Conservation (phyloP, 140 eudicot genomes). For the Ambrosia hybrid region DNA sequence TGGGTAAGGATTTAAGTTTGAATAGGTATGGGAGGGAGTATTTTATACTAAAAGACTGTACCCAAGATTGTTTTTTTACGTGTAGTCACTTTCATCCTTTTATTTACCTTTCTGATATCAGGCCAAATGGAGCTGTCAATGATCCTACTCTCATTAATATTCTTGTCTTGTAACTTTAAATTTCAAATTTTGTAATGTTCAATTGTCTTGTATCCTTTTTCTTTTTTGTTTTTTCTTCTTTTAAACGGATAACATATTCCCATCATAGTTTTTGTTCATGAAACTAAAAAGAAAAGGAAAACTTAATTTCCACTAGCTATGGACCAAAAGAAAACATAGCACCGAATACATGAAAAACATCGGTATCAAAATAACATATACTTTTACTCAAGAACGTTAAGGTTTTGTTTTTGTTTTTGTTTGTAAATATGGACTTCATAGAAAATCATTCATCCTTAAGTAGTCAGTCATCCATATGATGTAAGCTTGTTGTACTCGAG, state of each 20-base stretch:
- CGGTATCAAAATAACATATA: too few relatives aligned
- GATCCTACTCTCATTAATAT: slow-evolving; percentile 18
- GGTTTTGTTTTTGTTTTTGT: too few relatives aligned
- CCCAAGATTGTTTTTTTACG: slow-evolving; percentile 24
- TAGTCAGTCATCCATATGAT: too few relatives aligned
- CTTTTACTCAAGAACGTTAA: too few relatives aligned
- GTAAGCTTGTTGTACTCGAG: too few relatives aligned
- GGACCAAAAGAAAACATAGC: background rate
- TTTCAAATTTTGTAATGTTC: slow-evolving; percentile 33
- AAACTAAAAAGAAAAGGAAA: background rate
- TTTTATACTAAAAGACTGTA: slow-evolving; percentile 12
- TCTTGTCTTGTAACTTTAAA: slow-evolving; percentile 3
- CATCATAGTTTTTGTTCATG: background rate
- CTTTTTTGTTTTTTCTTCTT: slow-evolving; percentile 11
- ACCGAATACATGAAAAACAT: too few relatives aligned
- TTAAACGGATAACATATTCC: background rate
- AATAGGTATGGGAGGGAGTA: slow-evolving; percentile 27
- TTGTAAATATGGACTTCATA: too few relatives aligned
- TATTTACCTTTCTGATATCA: slow-evolving; percentile 5
- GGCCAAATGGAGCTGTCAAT: slow-evolving; percentile 21
- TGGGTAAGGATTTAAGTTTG: slow-evolving; percentile 20
- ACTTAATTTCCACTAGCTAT: background rate
- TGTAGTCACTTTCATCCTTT: slow-evolving; percentile 37
- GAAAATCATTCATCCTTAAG: too few relatives aligned
- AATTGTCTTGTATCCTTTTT: background rate